Evolutionary conservation across 768 basidiomycete genomes (phyloP), one percentile per base, ranked within the genome.

Genomic region (Russula griseocarnosa): DNA sequence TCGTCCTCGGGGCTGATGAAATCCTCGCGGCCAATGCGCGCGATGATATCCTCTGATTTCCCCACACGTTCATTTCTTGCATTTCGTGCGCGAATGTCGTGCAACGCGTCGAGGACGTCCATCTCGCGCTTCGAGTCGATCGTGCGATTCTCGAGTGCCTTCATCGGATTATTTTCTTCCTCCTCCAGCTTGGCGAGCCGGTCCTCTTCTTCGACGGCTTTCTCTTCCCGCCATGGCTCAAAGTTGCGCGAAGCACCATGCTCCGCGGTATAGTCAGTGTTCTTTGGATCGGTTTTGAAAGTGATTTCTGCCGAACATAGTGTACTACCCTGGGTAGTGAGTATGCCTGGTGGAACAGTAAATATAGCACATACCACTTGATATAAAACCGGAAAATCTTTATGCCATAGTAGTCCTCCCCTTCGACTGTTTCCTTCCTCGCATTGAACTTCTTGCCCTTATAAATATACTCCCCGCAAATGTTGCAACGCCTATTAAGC

Each of bases 391-490:
- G 81, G 74, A 94, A 94, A 60, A 93, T 94, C 77, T 97, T 98
- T 80, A 99, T 98, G 8, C 96, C 95, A 79, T 92, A 92, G 71
- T 99, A 99, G 69, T 97, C 94, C 73, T 98, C 96, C 0, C 92
- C 94, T 0, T 94, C 89, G 10, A 97, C 97, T 0, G 96, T 98
- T 78, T 99, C 97, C 74, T 99, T 98, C 55, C 96, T 83, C 6
- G 97, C 97, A 70, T 99, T 98, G 80, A 99, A 99, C 76, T 99
- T 99, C 81, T 99, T 99, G 53, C 97, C 97, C 74, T 99, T 98
- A 77, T 98, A 96, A 60, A 99, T 90, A 71, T 98, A 99, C 77
- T 99, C 97, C 54, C 95, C 97, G 70, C 97, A 99, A 3, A 92
- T 92, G 70, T 94, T 95, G 71, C 89, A 90, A 69, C 92, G 86